phyloP scores from a whole-genome alignment of 1,284 basidiomycete genomes.

The Grifola frondosa region DNA sequence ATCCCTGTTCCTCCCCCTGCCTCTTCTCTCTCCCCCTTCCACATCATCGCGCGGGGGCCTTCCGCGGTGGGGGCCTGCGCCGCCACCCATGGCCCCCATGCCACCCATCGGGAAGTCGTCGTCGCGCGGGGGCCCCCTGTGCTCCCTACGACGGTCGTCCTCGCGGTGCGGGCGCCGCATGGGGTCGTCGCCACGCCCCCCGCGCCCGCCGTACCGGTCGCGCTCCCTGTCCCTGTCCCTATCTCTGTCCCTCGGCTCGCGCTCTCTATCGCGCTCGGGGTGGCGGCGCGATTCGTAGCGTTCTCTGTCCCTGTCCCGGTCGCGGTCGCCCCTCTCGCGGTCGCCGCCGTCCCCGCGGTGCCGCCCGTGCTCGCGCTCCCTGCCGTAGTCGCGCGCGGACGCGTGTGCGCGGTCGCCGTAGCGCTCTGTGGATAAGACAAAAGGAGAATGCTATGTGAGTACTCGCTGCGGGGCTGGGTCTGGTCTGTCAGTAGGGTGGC shows the following conservation, averaged over 20 bases:
- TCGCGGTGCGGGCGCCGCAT: slow-evolving; percentile 45
- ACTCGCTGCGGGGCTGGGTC: slow-evolving; percentile 17
- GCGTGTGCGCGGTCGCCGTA: slow-evolving; percentile 54
- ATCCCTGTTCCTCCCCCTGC: slow-evolving; percentile 35
- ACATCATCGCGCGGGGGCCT: slow-evolving; percentile 32
- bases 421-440: slow-evolving; percentile 29
- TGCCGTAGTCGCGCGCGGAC: slow-evolving; percentile 32
- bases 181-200: slow-evolving; percentile 37
- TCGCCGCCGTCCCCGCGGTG: slow-evolving; percentile 50
- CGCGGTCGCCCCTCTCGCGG: slow-evolving; percentile 33
- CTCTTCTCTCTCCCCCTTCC: slow-evolving; percentile 38
- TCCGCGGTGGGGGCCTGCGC: slow-evolving; percentile 32
- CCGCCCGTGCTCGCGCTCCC: slow-evolving; percentile 27
- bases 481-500: slow-evolving; percentile 28
- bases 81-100: slow-evolving; percentile 38
- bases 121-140: slow-evolving; percentile 44
- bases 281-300: slow-evolving; percentile 30
- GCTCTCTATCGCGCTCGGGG: slow-evolving; percentile 38
- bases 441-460: slow-evolving; percentile 27
- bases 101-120: slow-evolving; percentile 41
- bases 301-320: slow-evolving; percentile 39
- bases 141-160: slow-evolving; percentile 34
- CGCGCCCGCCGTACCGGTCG: slow-evolving; percentile 30
- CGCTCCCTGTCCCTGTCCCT: slow-evolving; percentile 35
- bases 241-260: slow-evolving; percentile 44